Evolutionary conservation across 179 eudicot species (phyloP), one percentile per base, ranked within the genome.

Genomic region (Amaranthus tricolor): DNA sequence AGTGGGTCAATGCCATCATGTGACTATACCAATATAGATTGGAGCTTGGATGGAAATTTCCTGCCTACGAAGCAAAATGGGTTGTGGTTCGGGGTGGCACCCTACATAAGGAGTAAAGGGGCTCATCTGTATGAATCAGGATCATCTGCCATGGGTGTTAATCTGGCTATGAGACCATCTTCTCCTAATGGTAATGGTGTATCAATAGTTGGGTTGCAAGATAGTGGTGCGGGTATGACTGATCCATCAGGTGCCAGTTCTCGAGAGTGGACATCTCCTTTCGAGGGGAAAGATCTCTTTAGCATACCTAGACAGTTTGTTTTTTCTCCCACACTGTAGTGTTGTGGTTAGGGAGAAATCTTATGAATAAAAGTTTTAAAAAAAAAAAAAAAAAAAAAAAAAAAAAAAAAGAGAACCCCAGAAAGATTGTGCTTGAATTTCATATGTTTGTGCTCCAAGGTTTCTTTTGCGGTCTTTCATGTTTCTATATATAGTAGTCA

Each of bases 231-330:
- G 53, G 62, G 62, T 24, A 50, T 70, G 7, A 20, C 69, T 19
- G 84, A 81, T 77, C 15, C 84, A 64, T 66, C 78, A n/a, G 62
- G 62, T 55, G 77, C 71, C 43, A 58, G 49, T 73, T 85, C 90
- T 21, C 84, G 89, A 6, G 99, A 95, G 76, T 95, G 99, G 99
- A 87, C 96, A 52, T 95, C 97, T 7, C 95, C 99, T 2, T 95
- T 93, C 56, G 97, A 89, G 78, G 97, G 91, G 86, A 89, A 77
- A 73, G 97, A 93, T 74, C 84, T 95, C 59, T 92, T 92, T 80
- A 89, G 92, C 82, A 80, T 93, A 71, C 89, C 94, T 74, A 88
- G 97, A 77, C 92, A 92, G 90, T 90, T 84, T 89, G 99, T 92
- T 82, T 90, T 90, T 81, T 94, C 96, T 82, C 97, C 98, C 59